Base-by-base conservation (phyloP, 805 yeast genomes). In the Pichia scutulata region DNA sequence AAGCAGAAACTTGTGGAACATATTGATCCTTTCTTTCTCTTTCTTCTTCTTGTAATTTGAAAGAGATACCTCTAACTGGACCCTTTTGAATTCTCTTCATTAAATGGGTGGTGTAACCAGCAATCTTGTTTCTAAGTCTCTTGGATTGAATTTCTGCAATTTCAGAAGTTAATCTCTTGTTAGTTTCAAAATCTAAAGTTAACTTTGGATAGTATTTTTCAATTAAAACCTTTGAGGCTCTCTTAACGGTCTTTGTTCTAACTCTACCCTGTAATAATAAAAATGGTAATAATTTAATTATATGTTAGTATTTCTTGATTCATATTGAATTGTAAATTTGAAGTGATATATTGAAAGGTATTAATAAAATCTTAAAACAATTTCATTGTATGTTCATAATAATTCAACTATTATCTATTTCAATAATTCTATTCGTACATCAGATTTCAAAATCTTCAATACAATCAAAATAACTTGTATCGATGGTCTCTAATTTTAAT, bases 11-110 rank as follows among this genome's bases (percentile, higher is more conserved):
- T 76, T 90, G 98, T 79, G 99, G 99, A 70, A 95, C 99, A 80
- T 90, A 93, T 82, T 93, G 99, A 80, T 93, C 98, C 81, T 95
- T 93, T 82, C 99, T 88, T 83, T 93, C 99, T 85, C 99, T 92
- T 86, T 93, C 99, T 82, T 93, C 99, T 82, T 93, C 99, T 84
- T 93, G 99, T 73, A 93, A 88, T 79, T 95, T 95, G 96, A 93
- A 93, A 69, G 99, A 93, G 68, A 93, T 95, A 81, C 99, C 99
- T 85, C 98, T 90, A 70, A 93, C 99, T 82, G 99, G 99, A 75
- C 99, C 99, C 84, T 92, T 93, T 81, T 95, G 98, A 73, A 93
- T 93, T 83, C 99, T 90, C 84, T 89, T 93, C 99, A 93, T 95
- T 77, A 93, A 85, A 79, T 93, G 99, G 72, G 99, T 93, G 78